Evolutionary conservation across 345 rosid species (phyloP), one percentile per base, ranked within the genome.

Genomic region (Nasturtium officinale): DNA sequence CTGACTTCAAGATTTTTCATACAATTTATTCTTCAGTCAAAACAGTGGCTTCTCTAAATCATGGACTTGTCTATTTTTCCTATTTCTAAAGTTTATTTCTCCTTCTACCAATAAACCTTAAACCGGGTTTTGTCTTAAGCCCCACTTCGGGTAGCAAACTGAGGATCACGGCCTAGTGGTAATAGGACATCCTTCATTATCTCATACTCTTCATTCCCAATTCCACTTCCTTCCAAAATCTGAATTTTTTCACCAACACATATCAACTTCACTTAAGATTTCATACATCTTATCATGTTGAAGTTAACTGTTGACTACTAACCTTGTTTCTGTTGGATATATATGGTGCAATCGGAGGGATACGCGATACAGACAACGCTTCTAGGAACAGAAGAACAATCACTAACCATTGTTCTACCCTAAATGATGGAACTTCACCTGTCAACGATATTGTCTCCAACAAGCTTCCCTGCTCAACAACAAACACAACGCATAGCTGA

Each of bases 111-210:
- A 32, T 50, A 20, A 40, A 58, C 50, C 58, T 0, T 37, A 32
- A 71, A 33, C 51, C 53, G 37, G 45, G 15, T 21, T 32, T 55
- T 46, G 50, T 32, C 43, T 74, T 75, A 87, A 3, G 86, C 96
- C 21, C 92, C 94, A 47, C 87, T 83, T 66, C 78, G 85, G 38
- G 86, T 73, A 5, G 86, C 82, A 72, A 89, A 83, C 21, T 81
- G 84, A 57, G 98, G 87, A 42, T 83, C 85, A 75, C 92, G 90
- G 47, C 96, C 99, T 51, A 88, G 89, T 35, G 97, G 98, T 42
- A 86, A 72, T 21, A 90, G 71, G 7, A 91, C 80, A 65, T 95
- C 90, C 83, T 82, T 90, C 96, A 95, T 86, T 52, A 75, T 63
- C 77, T 90, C 93, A 9, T 87, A 91, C 80, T 95, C 99, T 76